These are phyloP conservation scores for Ilyonectria robusta DNA, from an alignment of 2,329 filamentous ascomycete genomes.

Conservation along the genomic window DNA sequence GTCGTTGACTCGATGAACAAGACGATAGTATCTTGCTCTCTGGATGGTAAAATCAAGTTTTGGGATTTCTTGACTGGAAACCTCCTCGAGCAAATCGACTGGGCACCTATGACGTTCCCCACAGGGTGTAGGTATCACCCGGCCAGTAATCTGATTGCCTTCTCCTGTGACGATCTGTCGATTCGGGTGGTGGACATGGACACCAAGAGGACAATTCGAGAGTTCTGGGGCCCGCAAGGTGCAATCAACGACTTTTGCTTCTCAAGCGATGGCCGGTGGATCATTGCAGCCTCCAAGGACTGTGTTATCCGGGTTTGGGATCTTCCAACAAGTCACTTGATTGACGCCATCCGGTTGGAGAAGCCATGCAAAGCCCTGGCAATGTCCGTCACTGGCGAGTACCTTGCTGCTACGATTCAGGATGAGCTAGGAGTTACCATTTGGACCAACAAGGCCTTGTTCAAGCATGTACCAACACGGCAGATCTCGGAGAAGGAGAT, in stretches of 20 bases:
- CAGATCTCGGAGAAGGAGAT: constrained; percentile 87
- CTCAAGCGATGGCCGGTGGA: constrained; percentile 93
- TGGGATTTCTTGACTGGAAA: constrained; percentile 94
- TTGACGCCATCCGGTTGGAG: constrained; percentile 88
- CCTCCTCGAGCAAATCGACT: constrained; percentile 85
- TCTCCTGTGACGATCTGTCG: constrained; percentile 90
- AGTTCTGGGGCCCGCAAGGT: constrained; percentile 86
- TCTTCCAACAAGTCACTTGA: constrained; percentile 92
- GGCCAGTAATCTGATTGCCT: constrained; percentile 86
- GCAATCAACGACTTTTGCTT: constrained; percentile 87
- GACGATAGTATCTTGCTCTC: constrained; percentile 85
- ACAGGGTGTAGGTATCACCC: constrained; percentile 85
- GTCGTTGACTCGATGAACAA: constrained; percentile 92
- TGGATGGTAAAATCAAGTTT: constrained; percentile 96
- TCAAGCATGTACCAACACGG: constrained; percentile 87
- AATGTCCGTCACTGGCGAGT: constrained; percentile 93
- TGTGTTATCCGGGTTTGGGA: constrained; percentile 91
- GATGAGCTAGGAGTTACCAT: constrained; percentile 90
- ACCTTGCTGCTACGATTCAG: constrained; percentile 89
- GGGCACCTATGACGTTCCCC: constrained; percentile 81
- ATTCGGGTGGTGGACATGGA: constrained; percentile 92
- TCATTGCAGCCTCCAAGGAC: constrained; percentile 89
- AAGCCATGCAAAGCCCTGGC: constrained; percentile 86
- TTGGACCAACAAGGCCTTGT: constrained; percentile 95
- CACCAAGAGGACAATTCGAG: constrained; percentile 91